Base-by-base conservation (phyloP, 192 early-diverging fungal genomes). In the Linnemannia elongata region DNA sequence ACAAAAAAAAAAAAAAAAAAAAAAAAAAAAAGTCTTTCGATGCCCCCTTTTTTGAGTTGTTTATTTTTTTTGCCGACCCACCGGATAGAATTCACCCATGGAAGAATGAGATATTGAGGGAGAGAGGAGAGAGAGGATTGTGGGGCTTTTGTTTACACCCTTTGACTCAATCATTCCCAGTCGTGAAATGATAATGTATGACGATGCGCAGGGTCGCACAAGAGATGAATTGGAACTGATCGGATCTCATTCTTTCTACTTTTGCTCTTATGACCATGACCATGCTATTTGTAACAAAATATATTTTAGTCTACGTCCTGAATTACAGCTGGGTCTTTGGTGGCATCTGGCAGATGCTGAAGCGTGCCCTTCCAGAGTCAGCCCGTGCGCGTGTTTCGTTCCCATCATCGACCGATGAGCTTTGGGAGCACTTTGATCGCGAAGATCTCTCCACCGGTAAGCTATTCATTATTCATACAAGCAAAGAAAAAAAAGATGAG, bases 241-340 rank as follows among this genome's bases (percentile, higher is more conserved):
- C 2, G 17, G 10, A 55, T 30, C 20, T 60, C 22, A 47, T 68
- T 60, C 36, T 71, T 60, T 45, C 49, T 75, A 30, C 15, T 33
- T 1, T 1, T 20, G 27, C 30, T 30, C 41, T 27, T 44, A 4
- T 36, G 39, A 49, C 17, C 41, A 18, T 30, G 7, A 39, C 27
- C 17, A 30, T 66, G 27, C 2, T 10, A 1, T 9, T 27, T 22
- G 1, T 55, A 55, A 55, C 47, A n/a, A n/a, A n/a, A n/a, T n/a
- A n/a, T n/a, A 27, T 27, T 38, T 18, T 75, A 87, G 85, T 87
- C 2, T 87, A 87, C 38, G 85, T 87, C 36, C 85, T 87, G 17
- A 87, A 87, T 66, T 87, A 87, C 44, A 87, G 85, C 76, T 87
- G 85, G 85, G 80, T 87, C 74, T 87, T 87, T 78, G 85, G 85